These are phyloP conservation scores for Aspergillus pseudoglaucus DNA, from an alignment of 2,329 filamentous ascomycete genomes.

Conservation along the genomic window DNA sequence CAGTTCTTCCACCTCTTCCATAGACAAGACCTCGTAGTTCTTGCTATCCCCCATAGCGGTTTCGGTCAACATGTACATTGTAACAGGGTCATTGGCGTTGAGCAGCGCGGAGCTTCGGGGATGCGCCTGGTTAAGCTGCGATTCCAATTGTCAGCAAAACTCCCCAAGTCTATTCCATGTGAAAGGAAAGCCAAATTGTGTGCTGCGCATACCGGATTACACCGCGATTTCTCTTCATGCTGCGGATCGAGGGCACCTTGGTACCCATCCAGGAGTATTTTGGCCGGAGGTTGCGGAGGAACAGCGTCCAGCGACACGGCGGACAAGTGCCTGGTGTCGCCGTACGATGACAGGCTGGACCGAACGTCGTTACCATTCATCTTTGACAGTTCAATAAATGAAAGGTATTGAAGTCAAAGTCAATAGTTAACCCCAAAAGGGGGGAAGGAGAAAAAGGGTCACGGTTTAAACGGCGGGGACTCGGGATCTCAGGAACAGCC, in stretches of 20 bases:
- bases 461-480: conserved; percentile 3
- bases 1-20: conserved; percentile 82
- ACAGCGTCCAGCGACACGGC: conserved; percentile 27
- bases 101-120: conserved; percentile 32
- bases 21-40: conserved; percentile 75
- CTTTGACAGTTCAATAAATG: conserved; percentile 9
- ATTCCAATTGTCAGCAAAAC: neutral
- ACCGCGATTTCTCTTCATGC: conserved; percentile 48
- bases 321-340: conserved; percentile 34
- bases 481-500: conserved; percentile 9
- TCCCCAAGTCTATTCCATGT: too few species aligned
- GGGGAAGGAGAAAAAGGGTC: conserved; percentile 3
- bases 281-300: conserved; percentile 29
- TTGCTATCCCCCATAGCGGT: conserved; percentile 86
- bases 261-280: conserved; percentile 55
- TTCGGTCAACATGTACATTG: conserved; percentile 87
- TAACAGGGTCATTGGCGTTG: conserved; percentile 55
- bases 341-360: conserved; percentile 37
- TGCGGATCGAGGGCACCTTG: conserved; percentile 51
- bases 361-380: conserved; percentile 32
- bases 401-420: neutral
- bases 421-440: conserved; percentile 1
- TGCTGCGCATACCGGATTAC: conserved; percentile 49
- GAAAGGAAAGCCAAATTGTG: too few species aligned
- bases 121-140: conserved; percentile 47